Percentiles rank a stretch among this genome's conserved stretches.
phyloP scores from a whole-genome alignment of 2,329 filamentous ascomycete genomes.

The Gnomoniopsis sp. region DNA sequence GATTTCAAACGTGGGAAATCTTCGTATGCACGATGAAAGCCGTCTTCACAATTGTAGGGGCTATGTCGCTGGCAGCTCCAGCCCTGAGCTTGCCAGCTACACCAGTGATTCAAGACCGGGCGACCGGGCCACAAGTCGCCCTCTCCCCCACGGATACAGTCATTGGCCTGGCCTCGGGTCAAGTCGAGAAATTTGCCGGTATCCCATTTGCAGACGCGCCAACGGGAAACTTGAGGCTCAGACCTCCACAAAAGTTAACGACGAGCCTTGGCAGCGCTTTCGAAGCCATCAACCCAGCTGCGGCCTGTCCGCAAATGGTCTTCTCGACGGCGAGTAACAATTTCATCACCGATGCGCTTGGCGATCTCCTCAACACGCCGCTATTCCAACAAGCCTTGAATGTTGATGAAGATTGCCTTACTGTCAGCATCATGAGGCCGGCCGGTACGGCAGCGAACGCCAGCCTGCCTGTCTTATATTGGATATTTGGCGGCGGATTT shows the following conservation, averaged over 20 bases:
- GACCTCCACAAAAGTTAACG: slow-evolving; percentile 62
- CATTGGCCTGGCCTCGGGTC: slow-evolving; percentile 37
- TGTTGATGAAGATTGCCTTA: slow-evolving; percentile 41
- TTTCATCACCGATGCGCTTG: slow-evolving; percentile 41
- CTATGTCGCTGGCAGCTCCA: not conserved
- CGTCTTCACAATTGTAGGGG: not conserved
- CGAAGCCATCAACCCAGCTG: slow-evolving; percentile 54
- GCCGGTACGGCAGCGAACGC: slow-evolving; percentile 35
- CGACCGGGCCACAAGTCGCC: not conserved
- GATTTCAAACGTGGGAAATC: not conserved
- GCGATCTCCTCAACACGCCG: slow-evolving; percentile 48
- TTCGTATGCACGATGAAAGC: not conserved
- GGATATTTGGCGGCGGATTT: slow-evolving; percentile 56
- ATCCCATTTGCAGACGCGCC: slow-evolving; percentile 75
- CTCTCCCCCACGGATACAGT: slow-evolving; percentile 36
- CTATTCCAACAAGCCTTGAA: slow-evolving; percentile 44
- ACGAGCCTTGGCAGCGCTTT: slow-evolving; percentile 53
- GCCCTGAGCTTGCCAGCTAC: not conserved
- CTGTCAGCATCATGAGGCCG: slow-evolving; percentile 45
- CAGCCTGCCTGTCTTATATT: slow-evolving; percentile 53
- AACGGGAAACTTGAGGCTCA: slow-evolving; percentile 61
- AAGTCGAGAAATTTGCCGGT: slow-evolving; percentile 66
- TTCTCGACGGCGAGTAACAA: slow-evolving; percentile 44
- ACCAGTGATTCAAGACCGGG: not conserved
- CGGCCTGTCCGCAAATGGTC: slow-evolving; percentile 69